phyloP scores from a whole-genome alignment of 495 filamentous ascomycete species.

The Podospora pseudocomata region DNA sequence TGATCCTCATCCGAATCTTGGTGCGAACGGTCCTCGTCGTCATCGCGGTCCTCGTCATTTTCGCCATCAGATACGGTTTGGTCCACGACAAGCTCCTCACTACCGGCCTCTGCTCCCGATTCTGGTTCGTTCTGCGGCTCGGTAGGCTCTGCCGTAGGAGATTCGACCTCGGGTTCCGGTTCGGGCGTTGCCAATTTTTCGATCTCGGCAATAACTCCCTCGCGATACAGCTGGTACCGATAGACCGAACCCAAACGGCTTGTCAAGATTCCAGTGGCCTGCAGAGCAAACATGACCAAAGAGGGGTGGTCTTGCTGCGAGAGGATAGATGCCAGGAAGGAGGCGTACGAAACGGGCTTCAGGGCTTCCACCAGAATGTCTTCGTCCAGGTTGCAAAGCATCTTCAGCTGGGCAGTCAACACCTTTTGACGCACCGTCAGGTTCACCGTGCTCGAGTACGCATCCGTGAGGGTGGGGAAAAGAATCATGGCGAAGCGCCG shows the following conservation, averaged over 20 bases:
- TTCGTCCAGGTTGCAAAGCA: constrained; percentile 91
- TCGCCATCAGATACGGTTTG: constrained; percentile 35
- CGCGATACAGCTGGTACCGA: constrained; percentile 93
- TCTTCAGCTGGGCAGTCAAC: constrained; percentile 89
- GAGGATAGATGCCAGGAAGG: constrained; percentile 90
- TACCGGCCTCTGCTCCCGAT: constrained; percentile 24
- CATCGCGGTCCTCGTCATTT: constrained; percentile 37
- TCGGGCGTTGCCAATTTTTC: constrained; percentile 60
- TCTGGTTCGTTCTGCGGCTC: constrained; percentile 27
- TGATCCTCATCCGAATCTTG: constrained; percentile 41
- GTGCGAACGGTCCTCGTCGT: constrained; percentile 40
- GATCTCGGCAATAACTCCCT: constrained; percentile 93
- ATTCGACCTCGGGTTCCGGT: constrained; percentile 31
- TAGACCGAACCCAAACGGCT: constrained; percentile 82
- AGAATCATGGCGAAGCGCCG: constrained; percentile 90
- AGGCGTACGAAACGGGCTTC: constrained; percentile 93
- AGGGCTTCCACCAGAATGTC: constrained; percentile 81
- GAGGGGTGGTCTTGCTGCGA: constrained; percentile 92
- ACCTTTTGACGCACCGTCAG: constrained; percentile 97
- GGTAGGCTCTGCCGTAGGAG: background rate
- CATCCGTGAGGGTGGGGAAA: constrained; percentile 95
- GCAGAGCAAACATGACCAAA: constrained; percentile 78
- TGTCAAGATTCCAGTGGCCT: constrained; percentile 83
- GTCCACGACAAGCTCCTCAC: constrained; percentile 12
- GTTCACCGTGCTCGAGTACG: constrained; percentile 97